phyloP scores from a whole-genome alignment of 495 filamentous ascomycete genomes.

The Melanomma pulvis-pyrius region DNA sequence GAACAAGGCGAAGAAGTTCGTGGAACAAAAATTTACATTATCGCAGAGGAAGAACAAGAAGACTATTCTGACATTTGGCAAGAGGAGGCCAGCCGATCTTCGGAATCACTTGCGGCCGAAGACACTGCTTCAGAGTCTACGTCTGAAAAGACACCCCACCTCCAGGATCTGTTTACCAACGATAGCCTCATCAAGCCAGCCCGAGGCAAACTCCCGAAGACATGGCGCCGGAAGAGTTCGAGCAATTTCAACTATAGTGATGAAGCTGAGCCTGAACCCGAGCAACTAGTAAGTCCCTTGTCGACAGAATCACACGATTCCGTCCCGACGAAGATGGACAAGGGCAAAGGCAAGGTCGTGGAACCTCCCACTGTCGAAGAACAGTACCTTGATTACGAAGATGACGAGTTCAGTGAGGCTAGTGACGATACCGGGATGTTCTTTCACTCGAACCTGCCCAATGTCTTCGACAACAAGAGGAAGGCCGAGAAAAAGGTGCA shows the following conservation, averaged over 20 bases:
- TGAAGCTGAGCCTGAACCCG: slow-evolving; percentile 25
- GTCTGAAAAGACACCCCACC: slow-evolving; percentile 12
- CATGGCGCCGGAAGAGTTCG: slow-evolving; percentile 49
- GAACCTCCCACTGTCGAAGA: slow-evolving; percentile 1
- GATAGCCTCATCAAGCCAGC: slow-evolving; percentile 39
- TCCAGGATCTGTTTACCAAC: slow-evolving; percentile 36
- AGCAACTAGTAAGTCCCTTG: not conserved
- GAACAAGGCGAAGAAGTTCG: slow-evolving; percentile 44
- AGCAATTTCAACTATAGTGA: slow-evolving; percentile 45
- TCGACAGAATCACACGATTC: slow-evolving; percentile 5
- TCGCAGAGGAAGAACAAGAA: slow-evolving; percentile 36
- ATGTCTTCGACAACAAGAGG: slow-evolving; percentile 30
- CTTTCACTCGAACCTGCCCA: slow-evolving; percentile 42
- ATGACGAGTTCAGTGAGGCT: slow-evolving; percentile 33
- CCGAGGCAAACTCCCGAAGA: slow-evolving; percentile 49
- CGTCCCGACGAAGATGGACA: not conserved
- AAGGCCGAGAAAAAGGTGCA: not conserved
- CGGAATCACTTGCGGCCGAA: slow-evolving; percentile 30
- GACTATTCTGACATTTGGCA: slow-evolving; percentile 48
- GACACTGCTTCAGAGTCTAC: slow-evolving; percentile 8
- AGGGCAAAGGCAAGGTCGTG: slow-evolving; percentile 23
- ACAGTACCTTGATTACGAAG: slow-evolving; percentile 9
- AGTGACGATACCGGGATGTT: slow-evolving; percentile 45
- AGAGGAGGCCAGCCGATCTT: slow-evolving; percentile 48
- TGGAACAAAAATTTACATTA: slow-evolving; percentile 55